These are phyloP conservation scores for Hirsutella thompsonii DNA, from an alignment of 2,329 filamentous ascomycete genomes.

Conservation along the genomic window DNA sequence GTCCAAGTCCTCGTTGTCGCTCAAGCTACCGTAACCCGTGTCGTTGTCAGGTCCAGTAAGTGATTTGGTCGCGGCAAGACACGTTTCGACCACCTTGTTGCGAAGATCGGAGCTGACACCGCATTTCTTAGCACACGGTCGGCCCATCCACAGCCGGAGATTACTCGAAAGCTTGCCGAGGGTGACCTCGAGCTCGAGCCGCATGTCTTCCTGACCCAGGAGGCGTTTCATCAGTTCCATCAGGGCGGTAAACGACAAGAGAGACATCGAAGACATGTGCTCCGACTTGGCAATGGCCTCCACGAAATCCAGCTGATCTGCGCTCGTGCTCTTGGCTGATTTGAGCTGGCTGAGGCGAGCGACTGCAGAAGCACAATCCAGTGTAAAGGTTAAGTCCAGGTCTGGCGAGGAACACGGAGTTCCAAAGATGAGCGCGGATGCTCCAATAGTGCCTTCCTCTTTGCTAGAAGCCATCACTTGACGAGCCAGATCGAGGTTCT, in stretches of 20 bases:
- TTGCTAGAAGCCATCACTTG: constrained; percentile 29
- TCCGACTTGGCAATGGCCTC: constrained; percentile 32
- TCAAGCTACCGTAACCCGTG: constrained; percentile 46
- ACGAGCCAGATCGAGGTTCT: constrained; percentile 43
- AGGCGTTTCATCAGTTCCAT: constrained; percentile 46
- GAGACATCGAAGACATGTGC: constrained; percentile 30
- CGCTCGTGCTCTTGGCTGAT: constrained; percentile 17
- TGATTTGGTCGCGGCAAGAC: constrained; percentile 40
- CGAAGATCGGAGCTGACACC: constrained; percentile 39
- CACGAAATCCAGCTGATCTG: constrained; percentile 33
- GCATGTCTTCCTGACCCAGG: constrained; percentile 30
- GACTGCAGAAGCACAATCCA: constrained; percentile 47
- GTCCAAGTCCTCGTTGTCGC: constrained; percentile 28
- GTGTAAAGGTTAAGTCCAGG: constrained; percentile 40
- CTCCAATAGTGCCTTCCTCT: constrained; percentile 11
- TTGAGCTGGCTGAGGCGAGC: constrained; percentile 40
- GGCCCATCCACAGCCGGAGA: constrained; percentile 49
- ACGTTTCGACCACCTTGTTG: constrained; percentile 40
- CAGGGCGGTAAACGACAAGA: constrained; percentile 46
- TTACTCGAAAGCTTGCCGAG: constrained; percentile 45
- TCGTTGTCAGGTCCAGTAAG: constrained; percentile 48
- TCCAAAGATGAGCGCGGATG: constrained; percentile 30
- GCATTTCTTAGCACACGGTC: constrained; percentile 33
- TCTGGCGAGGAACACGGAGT: constrained; percentile 25
- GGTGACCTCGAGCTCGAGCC: constrained; percentile 30